Base-by-base conservation (phyloP, 345 rosid genomes). In the Carallia pectinifolia region DNA sequence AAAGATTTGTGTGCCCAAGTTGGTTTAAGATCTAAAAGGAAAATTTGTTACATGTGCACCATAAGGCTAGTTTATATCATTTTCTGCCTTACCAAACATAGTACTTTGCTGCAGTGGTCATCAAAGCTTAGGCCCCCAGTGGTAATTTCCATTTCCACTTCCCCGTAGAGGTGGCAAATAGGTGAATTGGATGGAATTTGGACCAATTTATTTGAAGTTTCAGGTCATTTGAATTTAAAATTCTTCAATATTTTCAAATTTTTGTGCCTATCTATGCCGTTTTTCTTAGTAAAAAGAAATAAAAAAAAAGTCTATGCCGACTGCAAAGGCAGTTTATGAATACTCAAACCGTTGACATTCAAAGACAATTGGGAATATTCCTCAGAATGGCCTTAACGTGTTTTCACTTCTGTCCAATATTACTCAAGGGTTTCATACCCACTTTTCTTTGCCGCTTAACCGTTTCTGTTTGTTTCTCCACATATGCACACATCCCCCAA, bases 311-410 rank as follows among this genome's bases (percentile, higher is more conserved):
- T 44, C 5, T 12, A 44, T 12, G 50, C 17, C 3, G 50, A 16
- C 50, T 44, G 50, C 50, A 44, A 44, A 44, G 50, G 4, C 16
- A 44, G 16, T 12, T 44, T 12, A 4, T 3, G 50, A 13, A 2
- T 44, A 4, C 60, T 55, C 16, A 23, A 55, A 66, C 59, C 80
- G 83, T 81, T 76, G 85, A 81, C 85, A 72, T 48, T 56, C 30
- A 23, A 29, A 54, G 44, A 23, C 44, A 56, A 65, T 71, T 58
- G 10, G n/a, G n/a, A 55, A 44, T 70, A 16, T 64, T 58, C 76
- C 15, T 5, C 18, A 33, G 7, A 61, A n/a, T 54, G 73, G 80
- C 77, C 29, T 71, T 83, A 40, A 75, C 89, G 87, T 83, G 85
- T 56, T 59, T 69, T 75, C 77, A 81, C 81, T 69, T 60, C 71